Conservation (phyloP, 345 rosid genomes). For the Euphorbia peplus region DNA sequence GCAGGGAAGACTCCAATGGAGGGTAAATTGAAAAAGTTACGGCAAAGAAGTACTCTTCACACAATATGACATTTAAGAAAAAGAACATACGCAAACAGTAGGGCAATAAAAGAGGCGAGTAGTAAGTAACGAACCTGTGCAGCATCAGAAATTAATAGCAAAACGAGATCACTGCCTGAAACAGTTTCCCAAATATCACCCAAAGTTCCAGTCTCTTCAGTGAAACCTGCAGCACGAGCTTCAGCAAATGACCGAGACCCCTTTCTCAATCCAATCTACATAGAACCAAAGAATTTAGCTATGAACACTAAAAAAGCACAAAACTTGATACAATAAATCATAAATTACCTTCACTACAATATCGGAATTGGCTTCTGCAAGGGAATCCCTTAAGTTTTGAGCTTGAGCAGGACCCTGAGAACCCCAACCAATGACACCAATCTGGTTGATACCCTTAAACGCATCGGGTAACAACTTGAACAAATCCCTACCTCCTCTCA, state of each 20-base stretch:
- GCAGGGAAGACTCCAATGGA: too few species aligned
- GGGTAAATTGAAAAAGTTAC: neutral
- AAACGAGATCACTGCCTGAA: conserved; percentile 82
- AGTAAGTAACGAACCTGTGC: conserved; percentile 56
- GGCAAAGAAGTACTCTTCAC: neutral
- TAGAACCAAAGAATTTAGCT: neutral
- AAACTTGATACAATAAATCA: neutral
- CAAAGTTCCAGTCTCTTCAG: conserved; percentile 78
- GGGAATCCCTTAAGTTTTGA: conserved; percentile 88
- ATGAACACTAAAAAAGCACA: neutral
- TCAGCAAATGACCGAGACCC: conserved; percentile 84
- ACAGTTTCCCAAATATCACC: conserved; percentile 92
- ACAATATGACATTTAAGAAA: neutral
- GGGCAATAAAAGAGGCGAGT: neutral
- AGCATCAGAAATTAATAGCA: conserved; percentile 87
- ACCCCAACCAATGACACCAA: conserved; percentile 95
- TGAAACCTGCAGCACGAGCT: conserved; percentile 86
- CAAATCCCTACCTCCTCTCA: conserved; percentile 94
- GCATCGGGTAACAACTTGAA: conserved; percentile 79
- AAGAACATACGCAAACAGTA: too few species aligned
- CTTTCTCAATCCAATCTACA: conserved; percentile 81
- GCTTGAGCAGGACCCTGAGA: conserved; percentile 99
- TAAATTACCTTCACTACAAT: conserved; percentile 67
- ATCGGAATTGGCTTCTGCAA: conserved; percentile 75
- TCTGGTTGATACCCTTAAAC: conserved; percentile 85